Evolutionary conservation across 495 filamentous ascomycete genomes (phyloP), one percentile per base, ranked within the genome.

Genomic region (Xylaria nigripes): DNA sequence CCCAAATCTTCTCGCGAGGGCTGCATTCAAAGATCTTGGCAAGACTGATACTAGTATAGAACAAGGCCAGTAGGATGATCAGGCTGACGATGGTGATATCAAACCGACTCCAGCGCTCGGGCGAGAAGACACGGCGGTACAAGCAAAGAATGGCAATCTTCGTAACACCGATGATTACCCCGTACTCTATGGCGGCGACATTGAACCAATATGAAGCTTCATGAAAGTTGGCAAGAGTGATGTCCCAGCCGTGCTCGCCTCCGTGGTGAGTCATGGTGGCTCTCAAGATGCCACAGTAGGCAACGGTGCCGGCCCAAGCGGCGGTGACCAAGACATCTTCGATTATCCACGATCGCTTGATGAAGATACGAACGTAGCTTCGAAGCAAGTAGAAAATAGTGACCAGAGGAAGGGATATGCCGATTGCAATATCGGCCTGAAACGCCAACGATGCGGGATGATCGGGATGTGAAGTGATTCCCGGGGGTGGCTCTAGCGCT

Each of bases 101-200:
- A 12, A 70, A 69, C 4, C 44, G 43, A 25, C 61, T 64, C 30
- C 61, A 56, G 2, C 59, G 55, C 16, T 49, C 36, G 9, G 71
- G 64, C 4, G 68, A 58, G 54, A 76, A 74, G 12, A 73, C 60
- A 0, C 71, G 67, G 15, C 68, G 64, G 45, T 74, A 74, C 7
- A 73, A 55, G 15, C 63, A 62, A 1, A 76, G 60, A 6, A 76
- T 69, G 16, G 71, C 63, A 13, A 73, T 38, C 48, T 76, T 74
- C 0, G 71, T 67, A 48, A 65, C 57, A 36, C 64, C 61, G 1
- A 75, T 72, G 6, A 64, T 55, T n/a, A 68, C 61, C 1, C 63
- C 68, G 43, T 74, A 76, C 1, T 58, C 30, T 29, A 74, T 67
- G 7, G 67, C 62, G 8, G 61, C 50, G 2, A 64, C 59, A 42